phyloP scores from a whole-genome alignment of 176 grass and related monocot species.

The Rhipidocladum racemiflorum region DNA sequence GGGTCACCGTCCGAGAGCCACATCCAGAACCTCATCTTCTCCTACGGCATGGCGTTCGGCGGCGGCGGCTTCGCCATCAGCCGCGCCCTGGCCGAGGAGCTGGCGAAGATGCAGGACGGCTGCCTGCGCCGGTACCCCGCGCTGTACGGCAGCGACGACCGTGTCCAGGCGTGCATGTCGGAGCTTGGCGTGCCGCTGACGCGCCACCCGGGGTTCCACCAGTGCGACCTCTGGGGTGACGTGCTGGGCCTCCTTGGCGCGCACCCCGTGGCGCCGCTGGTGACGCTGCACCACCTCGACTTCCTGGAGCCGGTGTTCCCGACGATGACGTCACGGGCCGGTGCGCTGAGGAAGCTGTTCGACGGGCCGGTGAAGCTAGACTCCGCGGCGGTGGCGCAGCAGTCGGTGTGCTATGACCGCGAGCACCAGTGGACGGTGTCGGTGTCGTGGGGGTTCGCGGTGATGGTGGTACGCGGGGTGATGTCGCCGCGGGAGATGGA shows the following conservation, averaged over 20 bases:
- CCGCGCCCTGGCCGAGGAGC: slow-evolving; percentile 68
- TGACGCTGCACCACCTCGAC: slow-evolving; percentile 94
- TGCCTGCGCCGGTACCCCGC: slow-evolving; percentile 82
- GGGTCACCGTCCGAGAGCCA: slow-evolving; percentile 89
- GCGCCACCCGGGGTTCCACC: slow-evolving; percentile 90
- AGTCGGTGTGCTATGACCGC: slow-evolving; percentile 86
- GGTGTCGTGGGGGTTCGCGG: slow-evolving; percentile 86
- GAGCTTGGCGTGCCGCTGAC: slow-evolving; percentile 86
- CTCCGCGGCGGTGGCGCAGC: slow-evolving; percentile 74
- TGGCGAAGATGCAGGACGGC: slow-evolving; percentile 77
- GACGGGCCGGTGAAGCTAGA: slow-evolving; percentile 82
- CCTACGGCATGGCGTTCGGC: slow-evolving; percentile 95
- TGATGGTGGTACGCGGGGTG: slow-evolving; percentile 73
- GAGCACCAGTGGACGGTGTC: slow-evolving; percentile 78
- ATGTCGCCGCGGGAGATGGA: slow-evolving; percentile 96
- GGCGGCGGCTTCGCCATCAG: slow-evolving; percentile 98
- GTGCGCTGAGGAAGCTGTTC: slow-evolving; percentile 61
- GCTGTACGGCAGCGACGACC: slow-evolving; percentile 92
- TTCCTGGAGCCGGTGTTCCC: slow-evolving; percentile 88
- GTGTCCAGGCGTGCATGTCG: slow-evolving; percentile 96
- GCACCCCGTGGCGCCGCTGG: slow-evolving; percentile 75
- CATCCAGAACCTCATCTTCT: slow-evolving; percentile 95
- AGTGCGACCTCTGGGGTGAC: slow-evolving; percentile 95
- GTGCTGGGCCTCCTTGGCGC: slow-evolving; percentile 75
- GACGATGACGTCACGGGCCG: slow-evolving; percentile 39